Evolutionary conservation across 2,329 filamentous ascomycete species (phyloP).

Genomic region (Aspergillus novoparasiticus): DNA sequence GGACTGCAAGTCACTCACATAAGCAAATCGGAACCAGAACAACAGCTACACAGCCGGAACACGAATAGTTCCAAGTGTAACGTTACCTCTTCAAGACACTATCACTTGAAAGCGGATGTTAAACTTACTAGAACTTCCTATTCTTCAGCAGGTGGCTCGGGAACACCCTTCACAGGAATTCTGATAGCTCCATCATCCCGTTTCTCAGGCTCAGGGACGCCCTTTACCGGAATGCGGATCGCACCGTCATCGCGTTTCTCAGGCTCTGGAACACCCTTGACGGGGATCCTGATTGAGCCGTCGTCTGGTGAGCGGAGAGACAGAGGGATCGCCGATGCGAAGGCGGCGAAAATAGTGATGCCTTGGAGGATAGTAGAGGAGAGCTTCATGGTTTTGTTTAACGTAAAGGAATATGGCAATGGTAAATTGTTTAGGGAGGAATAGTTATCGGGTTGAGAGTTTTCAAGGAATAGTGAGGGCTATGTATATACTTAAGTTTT

Average conservation of each 20-base stretch:
- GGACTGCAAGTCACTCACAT: not conserved
- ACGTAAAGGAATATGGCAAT: not conserved
- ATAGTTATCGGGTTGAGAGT: not conserved
- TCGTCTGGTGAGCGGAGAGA: not conserved
- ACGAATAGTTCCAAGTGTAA: too few species aligned
- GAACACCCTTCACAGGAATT: not conserved
- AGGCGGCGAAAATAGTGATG: not conserved
- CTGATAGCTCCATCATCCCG: not conserved
- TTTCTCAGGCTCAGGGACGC: not conserved
- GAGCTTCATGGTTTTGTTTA: not conserved
- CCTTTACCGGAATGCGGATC: not conserved
- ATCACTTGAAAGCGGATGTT: not conserved
- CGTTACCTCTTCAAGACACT: not conserved
- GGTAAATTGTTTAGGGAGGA: not conserved
- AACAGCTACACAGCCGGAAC: not conserved
- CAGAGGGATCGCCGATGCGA: not conserved
- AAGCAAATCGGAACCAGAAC: not conserved
- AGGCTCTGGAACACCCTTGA: not conserved
- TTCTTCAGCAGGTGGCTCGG: not conserved
- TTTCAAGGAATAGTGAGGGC: not conserved
- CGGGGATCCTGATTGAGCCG: not conserved
- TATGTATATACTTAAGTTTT: not conserved
- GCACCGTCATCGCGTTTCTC: not conserved
- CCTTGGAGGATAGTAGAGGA: not conserved
- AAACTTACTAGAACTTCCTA: not conserved